Evolutionary conservation across 192 early-diverging fungal genomes (phyloP).

Genomic region (Entomortierella beljakovae): DNA sequence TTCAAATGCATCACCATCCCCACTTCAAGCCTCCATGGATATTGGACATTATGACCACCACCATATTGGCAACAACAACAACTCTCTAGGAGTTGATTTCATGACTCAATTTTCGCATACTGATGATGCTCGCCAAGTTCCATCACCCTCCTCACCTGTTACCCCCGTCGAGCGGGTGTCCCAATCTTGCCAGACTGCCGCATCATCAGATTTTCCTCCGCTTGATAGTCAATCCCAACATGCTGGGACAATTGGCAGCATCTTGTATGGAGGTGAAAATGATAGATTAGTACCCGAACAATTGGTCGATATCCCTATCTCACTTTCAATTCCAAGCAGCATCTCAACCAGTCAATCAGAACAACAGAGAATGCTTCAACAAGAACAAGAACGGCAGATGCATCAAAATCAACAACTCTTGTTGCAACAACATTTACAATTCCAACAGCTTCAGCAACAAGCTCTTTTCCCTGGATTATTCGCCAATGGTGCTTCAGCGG

Average conservation of each 20-base stretch:
- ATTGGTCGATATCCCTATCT: conserved; percentile 38
- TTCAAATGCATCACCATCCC: conserved; percentile 44
- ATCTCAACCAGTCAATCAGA: background rate
- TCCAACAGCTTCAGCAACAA: conserved; percentile 50
- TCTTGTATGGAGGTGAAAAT: conserved; percentile 38
- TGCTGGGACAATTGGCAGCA: conserved; percentile 48
- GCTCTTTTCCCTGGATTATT: conserved; percentile 38
- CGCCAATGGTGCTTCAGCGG: conserved; percentile 3
- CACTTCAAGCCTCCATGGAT: conserved; percentile 45
- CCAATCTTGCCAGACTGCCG: conserved; percentile 30
- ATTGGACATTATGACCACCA: conserved; percentile 44
- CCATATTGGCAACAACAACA: too few species aligned
- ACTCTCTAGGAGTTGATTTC: conserved; percentile 38
- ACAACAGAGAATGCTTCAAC: conserved; percentile 11
- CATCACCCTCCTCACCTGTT: conserved; percentile 46
- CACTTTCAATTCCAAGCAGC: conserved; percentile 12
- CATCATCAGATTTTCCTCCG: conserved; percentile 28
- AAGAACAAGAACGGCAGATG: conserved; percentile 28
- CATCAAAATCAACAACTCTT: conserved; percentile 50
- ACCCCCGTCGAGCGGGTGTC: conserved; percentile 28
- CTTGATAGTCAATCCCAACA: conserved; percentile 33
- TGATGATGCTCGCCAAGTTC: conserved; percentile 39
- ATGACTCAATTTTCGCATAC: conserved; percentile 51
- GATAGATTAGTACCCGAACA: conserved; percentile 47
- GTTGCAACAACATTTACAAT: conserved; percentile 47